Evolutionary conservation across 1,139 yeast species (phyloP), one percentile per base, ranked within the genome.

Genomic region (Pichia sp.): DNA sequence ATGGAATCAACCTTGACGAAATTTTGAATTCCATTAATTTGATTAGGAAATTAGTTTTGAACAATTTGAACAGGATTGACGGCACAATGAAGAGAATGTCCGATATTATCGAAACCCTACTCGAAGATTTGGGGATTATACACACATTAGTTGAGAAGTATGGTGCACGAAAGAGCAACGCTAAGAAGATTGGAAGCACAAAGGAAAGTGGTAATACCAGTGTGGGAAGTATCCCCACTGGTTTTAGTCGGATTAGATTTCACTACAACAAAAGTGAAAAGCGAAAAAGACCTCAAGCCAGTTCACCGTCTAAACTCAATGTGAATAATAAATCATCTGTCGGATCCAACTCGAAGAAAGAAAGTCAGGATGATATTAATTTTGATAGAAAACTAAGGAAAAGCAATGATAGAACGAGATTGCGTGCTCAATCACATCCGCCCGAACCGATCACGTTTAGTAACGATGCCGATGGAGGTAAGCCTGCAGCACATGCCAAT

Each of bases 71-170:
- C 40, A 53, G 38, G 44, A 55, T 55, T 33, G 67, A 63, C 38
- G 59, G 64, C 8, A 63, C 68, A 1, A 63, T 62, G 55, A 53
- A 54, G 35, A 49, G 67, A 42, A 57, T 62, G 30, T 53, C 62
- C 34, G 67, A 59, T 39, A 58, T 63, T 14, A 54, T 62, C 28
- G 65, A 63, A 38, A 62, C 64, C 5, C 48, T 64, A 18, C 48
- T 59, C 29, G 56, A 56, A 30, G 69, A 64, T 48, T 40, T 63
- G 21, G 64, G 64, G 20, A 53, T 62, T 14, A 58, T 62, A 29
- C 54, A 53, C 15, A 44, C 58, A 5, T 47, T 61, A 17, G 64
- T 59, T 26, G 52, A 49, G 27, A 55, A 57, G 27, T 56, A 41
- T 31, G 40, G 45, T 31, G 56, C 58, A 5, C 42, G 49, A 8